These are phyloP conservation scores for Delonix regia DNA, from an alignment of 306 rosid species.

Conservation along the genomic window DNA sequence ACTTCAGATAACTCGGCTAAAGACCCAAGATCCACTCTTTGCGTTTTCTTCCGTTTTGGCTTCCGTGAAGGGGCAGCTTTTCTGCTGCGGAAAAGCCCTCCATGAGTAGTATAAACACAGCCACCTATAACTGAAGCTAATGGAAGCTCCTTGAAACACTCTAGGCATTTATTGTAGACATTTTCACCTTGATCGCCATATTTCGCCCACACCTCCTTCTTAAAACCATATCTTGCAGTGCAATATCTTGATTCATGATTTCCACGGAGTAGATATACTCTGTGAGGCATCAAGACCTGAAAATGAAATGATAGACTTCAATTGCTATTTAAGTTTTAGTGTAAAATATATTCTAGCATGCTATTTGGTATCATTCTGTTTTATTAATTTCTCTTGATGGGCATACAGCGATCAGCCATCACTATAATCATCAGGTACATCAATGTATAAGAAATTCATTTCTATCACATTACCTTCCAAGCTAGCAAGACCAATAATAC, in stretches of 20 bases:
- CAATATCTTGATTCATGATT: conserved; percentile 79
- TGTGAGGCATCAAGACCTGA: conserved; percentile 87
- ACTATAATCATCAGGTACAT: conserved; percentile 10
- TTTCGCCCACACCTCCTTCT: conserved; percentile 74
- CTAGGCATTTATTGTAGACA: conserved; percentile 70
- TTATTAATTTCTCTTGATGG: conserved; percentile 14
- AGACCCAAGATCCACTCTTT: conserved; percentile 70
- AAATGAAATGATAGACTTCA: conserved; percentile 29
- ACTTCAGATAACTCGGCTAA: conserved; percentile 70
- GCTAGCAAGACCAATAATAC: conserved; percentile 80
- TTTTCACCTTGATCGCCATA: conserved; percentile 69
- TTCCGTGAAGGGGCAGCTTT: conserved; percentile 45
- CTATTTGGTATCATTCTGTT: conserved; percentile 3
- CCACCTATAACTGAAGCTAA: conserved; percentile 80
- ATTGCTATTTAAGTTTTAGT: conserved; percentile 8
- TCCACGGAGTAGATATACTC: conserved; percentile 90
- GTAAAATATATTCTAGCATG: conserved; percentile 12
- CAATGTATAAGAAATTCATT: conserved; percentile 12
- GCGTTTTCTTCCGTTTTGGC: conserved; percentile 57
- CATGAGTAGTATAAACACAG: conserved; percentile 80
- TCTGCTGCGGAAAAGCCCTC: conserved; percentile 83
- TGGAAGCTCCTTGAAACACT: conserved; percentile 87
- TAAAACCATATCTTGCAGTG: conserved; percentile 69
- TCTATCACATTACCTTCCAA: conserved; percentile 75
- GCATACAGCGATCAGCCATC: conserved; percentile 11